phyloP scores from a whole-genome alignment of 148 eudicot genomes.

The Nyssa sinensis region DNA sequence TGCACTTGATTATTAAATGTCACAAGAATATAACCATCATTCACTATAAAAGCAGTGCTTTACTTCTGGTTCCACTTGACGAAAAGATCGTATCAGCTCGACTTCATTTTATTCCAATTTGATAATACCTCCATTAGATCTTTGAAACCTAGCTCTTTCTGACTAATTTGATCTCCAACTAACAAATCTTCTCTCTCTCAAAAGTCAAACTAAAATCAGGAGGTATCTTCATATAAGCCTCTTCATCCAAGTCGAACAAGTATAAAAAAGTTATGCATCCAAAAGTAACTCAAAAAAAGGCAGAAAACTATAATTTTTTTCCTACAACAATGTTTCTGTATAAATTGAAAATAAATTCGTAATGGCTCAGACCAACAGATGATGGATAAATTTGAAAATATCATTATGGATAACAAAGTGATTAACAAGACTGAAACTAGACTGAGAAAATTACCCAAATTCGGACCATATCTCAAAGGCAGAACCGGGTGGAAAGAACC shows the following conservation, averaged over 20 bases:
- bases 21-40: background rate
- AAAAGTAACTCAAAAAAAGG: background rate
- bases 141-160: background rate
- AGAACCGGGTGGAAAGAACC: constrained; percentile 90
- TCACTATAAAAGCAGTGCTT: background rate
- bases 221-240: background rate
- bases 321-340: background rate
- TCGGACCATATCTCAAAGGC: constrained; percentile 95
- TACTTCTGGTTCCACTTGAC: background rate
- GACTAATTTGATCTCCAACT: background rate
- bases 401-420: background rate
- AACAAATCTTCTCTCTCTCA: background rate
- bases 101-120: background rate
- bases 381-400: background rate
- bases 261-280: constrained; percentile 1
- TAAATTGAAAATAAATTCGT: background rate
- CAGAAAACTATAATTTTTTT: background rate
- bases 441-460: constrained; percentile 56
- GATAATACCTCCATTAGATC: background rate
- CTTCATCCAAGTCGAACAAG: background rate
- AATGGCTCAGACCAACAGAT: background rate
- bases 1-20: background rate
- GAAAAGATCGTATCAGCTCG: background rate
- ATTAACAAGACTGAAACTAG: background rate
- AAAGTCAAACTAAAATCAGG: background rate